Evolutionary conservation across 257 asterid genomes (phyloP).

Genomic region (Salvia splendens): DNA sequence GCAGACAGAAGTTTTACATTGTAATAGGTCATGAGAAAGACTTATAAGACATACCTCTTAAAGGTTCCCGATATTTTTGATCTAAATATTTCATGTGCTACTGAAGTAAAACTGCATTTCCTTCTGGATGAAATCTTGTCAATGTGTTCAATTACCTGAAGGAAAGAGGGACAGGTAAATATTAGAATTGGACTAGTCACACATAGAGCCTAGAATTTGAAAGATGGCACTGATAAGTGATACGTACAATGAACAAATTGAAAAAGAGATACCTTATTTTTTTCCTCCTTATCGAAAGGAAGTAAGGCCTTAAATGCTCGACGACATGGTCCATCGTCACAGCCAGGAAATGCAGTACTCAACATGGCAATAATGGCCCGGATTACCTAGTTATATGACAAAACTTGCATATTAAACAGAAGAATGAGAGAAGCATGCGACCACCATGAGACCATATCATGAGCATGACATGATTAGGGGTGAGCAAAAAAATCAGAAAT

Average conservation of each 20-base stretch:
- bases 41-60: constrained; percentile 58
- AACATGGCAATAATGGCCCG: constrained; percentile 81
- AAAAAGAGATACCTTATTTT: constrained; percentile 61
- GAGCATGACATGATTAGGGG: constrained; percentile 21
- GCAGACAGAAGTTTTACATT: background rate
- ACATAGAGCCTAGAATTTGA: constrained; percentile 20
- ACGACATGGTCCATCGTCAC: constrained; percentile 75
- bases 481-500: no score
- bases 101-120: constrained; percentile 85
- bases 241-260: constrained; percentile 17
- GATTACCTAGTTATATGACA: constrained; percentile 57
- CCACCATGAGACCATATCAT: constrained; percentile 25
- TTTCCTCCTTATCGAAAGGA: constrained; percentile 83
- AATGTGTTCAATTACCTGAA: constrained; percentile 83
- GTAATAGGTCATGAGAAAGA: constrained; percentile 13
- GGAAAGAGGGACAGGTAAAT: constrained; percentile 33
- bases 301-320: constrained; percentile 82
- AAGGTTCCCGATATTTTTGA: constrained; percentile 94
- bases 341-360: constrained; percentile 82
- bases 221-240: constrained; percentile 20
- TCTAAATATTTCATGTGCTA: constrained; percentile 81
- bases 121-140: constrained; percentile 81
- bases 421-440: constrained; percentile 25
- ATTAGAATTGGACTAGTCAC: constrained; percentile 23
- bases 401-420: constrained; percentile 36